Conservation (phyloP, 202 grass and related monocot genomes). For the Brachypodium distachyon region DNA sequence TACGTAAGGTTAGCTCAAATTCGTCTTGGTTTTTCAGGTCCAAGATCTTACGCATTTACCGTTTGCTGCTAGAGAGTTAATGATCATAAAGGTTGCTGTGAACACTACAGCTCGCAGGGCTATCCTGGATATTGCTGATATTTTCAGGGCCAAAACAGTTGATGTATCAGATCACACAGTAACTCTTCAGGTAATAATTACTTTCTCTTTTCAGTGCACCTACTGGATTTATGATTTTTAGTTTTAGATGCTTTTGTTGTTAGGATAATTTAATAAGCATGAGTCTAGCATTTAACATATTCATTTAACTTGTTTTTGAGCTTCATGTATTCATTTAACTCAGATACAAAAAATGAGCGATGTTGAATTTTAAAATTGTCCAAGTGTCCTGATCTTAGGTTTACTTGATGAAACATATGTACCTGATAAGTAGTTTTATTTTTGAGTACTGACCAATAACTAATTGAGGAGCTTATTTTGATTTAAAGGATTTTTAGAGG, state of each 20-base stretch:
- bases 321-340: neutral
- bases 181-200: slow-evolving; percentile 51
- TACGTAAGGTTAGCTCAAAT: neutral
- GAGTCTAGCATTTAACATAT: neutral
- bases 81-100: slow-evolving; percentile 68
- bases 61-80: slow-evolving; percentile 66
- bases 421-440: neutral
- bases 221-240: neutral
- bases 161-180: slow-evolving; percentile 78
- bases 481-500: neutral
- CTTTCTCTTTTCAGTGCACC: neutral
- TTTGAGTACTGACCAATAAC: neutral
- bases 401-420: neutral
- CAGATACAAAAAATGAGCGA: neutral
- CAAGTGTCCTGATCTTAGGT: neutral
- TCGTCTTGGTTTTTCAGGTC: slow-evolving; percentile 31
- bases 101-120: slow-evolving; percentile 53
- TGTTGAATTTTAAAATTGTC: neutral
- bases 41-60: slow-evolving; percentile 55
- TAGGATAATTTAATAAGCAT: neutral
- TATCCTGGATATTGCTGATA: slow-evolving; percentile 65
- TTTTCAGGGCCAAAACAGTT: slow-evolving; percentile 59
- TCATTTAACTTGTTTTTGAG: too few relatives aligned
- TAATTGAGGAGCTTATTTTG: neutral
- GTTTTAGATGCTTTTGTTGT: neutral